Percentiles rank a stretch among this genome's conserved stretches.
Evolutionary conservation across 2,329 filamentous ascomycete genomes (phyloP).

Genomic region (Arthrinium puccinioides): DNA sequence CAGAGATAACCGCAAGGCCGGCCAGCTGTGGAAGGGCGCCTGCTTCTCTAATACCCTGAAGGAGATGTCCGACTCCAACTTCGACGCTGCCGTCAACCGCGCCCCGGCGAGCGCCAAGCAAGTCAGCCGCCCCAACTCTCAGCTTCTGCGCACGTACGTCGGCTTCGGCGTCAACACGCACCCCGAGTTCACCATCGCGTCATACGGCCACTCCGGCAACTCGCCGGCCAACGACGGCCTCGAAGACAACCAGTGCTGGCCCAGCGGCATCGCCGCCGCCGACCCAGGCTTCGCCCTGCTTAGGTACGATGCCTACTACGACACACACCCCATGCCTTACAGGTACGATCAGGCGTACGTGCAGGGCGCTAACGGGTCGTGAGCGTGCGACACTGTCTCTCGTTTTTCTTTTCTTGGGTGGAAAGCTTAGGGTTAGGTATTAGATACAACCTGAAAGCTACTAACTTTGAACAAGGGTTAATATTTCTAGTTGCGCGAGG

Average conservation of each 20-base stretch:
- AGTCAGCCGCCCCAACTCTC: background rate
- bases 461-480: too few species aligned
- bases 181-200: slow-evolving; percentile 7
- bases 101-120: background rate
- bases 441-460: too few species aligned
- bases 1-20: slow-evolving; percentile 7
- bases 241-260: slow-evolving; percentile 14
- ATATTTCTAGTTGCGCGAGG: too few species aligned
- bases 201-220: background rate
- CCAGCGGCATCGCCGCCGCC: slow-evolving; percentile 6
- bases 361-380: too few species aligned
- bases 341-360: background rate
- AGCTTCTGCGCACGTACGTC: background rate
- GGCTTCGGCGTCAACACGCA: slow-evolving; percentile 2
- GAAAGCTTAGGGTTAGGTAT: too few species aligned
- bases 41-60: slow-evolving; percentile 4
- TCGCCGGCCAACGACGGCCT: slow-evolving; percentile 10
- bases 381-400: too few species aligned
- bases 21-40: slow-evolving; percentile 5
- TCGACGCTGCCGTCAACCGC: background rate
- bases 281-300: slow-evolving; percentile 15
- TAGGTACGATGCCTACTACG: slow-evolving; percentile 11
- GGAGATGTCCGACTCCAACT: slow-evolving; percentile 1
- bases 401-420: too few species aligned
- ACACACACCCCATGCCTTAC: background rate